Conservation (phyloP, 148 eudicot species). For the Nepenthes mirabilis region DNA sequence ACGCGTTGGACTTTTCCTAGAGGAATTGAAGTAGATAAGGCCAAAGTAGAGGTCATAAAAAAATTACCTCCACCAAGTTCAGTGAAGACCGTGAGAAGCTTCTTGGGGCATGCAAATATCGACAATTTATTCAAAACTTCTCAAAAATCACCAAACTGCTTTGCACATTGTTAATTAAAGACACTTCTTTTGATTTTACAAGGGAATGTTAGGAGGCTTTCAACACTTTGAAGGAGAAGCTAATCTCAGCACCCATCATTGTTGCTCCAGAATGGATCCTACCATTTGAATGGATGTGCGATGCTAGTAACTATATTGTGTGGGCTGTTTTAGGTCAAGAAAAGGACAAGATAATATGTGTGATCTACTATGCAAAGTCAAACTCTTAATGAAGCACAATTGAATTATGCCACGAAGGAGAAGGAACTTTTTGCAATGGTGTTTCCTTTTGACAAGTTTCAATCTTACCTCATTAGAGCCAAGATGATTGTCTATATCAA, state of each 20-base stretch:
- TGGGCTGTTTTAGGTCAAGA: neutral
- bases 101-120: neutral
- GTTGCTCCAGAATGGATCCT: neutral
- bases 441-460: neutral
- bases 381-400: neutral
- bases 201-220: neutral
- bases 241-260: neutral
- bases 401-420: neutral
- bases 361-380: neutral
- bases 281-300: neutral
- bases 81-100: neutral
- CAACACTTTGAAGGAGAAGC: neutral
- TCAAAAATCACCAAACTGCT: neutral
- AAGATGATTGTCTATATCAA: neutral
- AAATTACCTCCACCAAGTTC: neutral
- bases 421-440: neutral
- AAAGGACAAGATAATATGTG: neutral
- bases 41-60: neutral
- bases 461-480: too few relatives aligned
- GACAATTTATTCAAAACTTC: neutral
- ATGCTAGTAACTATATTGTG: neutral
- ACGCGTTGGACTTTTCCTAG: neutral
- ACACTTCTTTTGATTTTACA: neutral
- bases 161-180: neutral
- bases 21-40: neutral